Base-by-base conservation (phyloP, 768 basidiomycete species). In the Suillus subalutaceus region DNA sequence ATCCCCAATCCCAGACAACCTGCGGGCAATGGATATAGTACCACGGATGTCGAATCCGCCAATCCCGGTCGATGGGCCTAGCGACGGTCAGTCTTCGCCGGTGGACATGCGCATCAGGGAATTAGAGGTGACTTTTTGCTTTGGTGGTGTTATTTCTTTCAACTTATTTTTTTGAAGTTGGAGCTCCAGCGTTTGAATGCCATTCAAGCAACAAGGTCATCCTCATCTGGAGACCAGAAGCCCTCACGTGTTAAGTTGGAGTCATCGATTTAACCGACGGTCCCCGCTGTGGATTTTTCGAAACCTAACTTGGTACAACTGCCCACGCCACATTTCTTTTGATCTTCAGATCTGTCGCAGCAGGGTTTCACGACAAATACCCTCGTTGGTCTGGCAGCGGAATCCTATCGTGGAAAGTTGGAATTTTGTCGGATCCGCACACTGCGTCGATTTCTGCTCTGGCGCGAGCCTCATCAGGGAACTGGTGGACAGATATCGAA, bases 21-120 rank as follows among this genome's bases (percentile, higher is more conserved):
- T 74, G 4, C 66, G 65, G 52, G 71, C 71, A 13, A 67, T 69
- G 50, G 66, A 66, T 9, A 65, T 74, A 20, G 70, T 37, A 9
- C 68, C 62, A 12, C 62, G 30, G 46, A n/a, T 4, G 10, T n/a
- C 20, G 12, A 44, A 20, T 44, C 7, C 8, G 7, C 8, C 2
- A 41, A 9, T 43, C 20, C n/a, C 5, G 0, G 48, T 23, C 12
- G n/a, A 23, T 48, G n/a, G 46, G 46, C 13, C 26, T 40, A 35
- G 32, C 8, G n/a, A 20, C 5, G 13, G 5, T 43, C 18, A 15
- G 6, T 30, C n/a, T 58, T 35, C 1, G 6, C 4, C 13, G 3
- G 3, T 13, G 1, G 50, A 26, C 3, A 26, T 2, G 4, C 50
- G 3, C 13, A 26, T 30, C 7, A 26, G 8, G 16, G 7, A 30